Base-by-base conservation (phyloP, 495 filamentous ascomycete species). In the Penicillium nucicola region DNA sequence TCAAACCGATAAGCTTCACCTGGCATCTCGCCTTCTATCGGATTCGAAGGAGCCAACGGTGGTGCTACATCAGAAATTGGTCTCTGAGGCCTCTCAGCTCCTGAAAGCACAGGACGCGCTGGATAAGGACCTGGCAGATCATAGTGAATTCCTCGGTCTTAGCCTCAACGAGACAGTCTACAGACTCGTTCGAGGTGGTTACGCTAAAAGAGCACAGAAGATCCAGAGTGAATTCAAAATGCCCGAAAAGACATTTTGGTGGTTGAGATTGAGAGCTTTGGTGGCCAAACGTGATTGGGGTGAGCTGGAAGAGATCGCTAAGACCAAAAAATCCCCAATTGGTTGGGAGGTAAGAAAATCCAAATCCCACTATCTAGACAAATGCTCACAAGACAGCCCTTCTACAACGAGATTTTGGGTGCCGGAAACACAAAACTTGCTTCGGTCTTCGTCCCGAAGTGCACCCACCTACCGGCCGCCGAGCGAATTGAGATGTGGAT, bases 371-470 rank as follows among this genome's bases (percentile, higher is more conserved):
- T 57, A 19, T 56, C 48, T 35, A 42, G 40, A 52, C 30, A 57
- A 18, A 42, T 48, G 56, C 66, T 66, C 18, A 64, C 58, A 52
- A 46, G 34, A 61, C 56, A 89, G 84, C 89, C 95, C 7, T 98
- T 95, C 70, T 97, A 86, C 77, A 93, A 92, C 66, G 88, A 92
- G 58, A 81, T 88, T 40, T 69, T 97, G 5, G 84, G 84, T 33
- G 95, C 93, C 5, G 92, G 95, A 42, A 97, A 98, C 64, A 85
- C 89, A 18, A 88, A 90, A 46, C 75, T 95, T 4, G 95, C 95
- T 6, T 80, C 85, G 2, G 53, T 78, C 5, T 98, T 96, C 64
- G 82, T 97, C 40, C 86, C 90, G 9, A 98, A 97, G 70, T 96
- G 92, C 70, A 83, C 81, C 39, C 70, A 70, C 34, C 56, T 85